These are phyloP conservation scores for Termitomyces sp. DNA, from an alignment of 768 basidiomycete species.

Conservation along the genomic window DNA sequence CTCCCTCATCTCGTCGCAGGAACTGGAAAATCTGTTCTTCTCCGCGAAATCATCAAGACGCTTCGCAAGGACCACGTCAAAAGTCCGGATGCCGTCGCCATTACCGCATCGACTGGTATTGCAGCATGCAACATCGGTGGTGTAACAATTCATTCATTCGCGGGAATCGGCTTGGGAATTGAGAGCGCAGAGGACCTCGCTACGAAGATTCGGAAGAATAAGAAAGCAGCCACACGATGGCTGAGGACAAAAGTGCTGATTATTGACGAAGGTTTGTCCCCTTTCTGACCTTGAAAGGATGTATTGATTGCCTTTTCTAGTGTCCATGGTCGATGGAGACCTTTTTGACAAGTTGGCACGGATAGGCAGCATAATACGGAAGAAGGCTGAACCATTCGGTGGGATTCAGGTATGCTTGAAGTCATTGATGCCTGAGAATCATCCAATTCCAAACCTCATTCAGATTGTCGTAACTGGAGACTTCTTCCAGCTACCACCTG, in stretches of 20 bases:
- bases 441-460: background rate
- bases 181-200: constrained; percentile 63
- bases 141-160: constrained; percentile 91
- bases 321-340: constrained; percentile 96
- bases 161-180: constrained; percentile 86
- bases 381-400: constrained; percentile 75
- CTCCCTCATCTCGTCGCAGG: constrained; percentile 44
- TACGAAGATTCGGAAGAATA: constrained; percentile 73
- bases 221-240: constrained; percentile 83
- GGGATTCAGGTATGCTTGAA: constrained; percentile 74
- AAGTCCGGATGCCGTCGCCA: constrained; percentile 73
- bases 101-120: constrained; percentile 90
- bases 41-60: constrained; percentile 85
- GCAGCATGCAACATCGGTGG: constrained; percentile 98
- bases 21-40: constrained; percentile 93
- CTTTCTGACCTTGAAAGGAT: background rate
- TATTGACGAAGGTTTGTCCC: constrained; percentile 68
- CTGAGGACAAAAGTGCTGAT: constrained; percentile 79
- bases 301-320: constrained; percentile 38
- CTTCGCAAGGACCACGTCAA: constrained; percentile 57
- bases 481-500: constrained; percentile 97
- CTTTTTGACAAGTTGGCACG: constrained; percentile 86
- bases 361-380: constrained; percentile 66
- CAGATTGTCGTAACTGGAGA: constrained; percentile 93
- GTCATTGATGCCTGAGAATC: background rate